Evolutionary conservation across 73 alveolate genomes (phyloP).

Genomic region (Tetrahymena elliotti): DNA sequence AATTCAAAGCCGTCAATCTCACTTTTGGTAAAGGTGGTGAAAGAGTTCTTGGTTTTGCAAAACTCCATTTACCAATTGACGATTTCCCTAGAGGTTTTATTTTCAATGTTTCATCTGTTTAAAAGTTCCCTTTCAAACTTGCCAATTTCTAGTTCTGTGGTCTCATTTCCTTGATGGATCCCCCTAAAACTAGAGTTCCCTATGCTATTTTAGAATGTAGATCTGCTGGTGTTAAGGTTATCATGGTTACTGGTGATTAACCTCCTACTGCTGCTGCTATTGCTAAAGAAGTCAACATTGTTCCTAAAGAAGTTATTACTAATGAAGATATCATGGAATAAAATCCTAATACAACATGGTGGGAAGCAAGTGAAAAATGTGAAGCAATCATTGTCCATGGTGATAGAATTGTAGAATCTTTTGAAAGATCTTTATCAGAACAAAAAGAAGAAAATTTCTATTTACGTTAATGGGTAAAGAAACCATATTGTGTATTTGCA

Average conservation of each 20-base stretch:
- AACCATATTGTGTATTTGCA: slow-evolving; percentile 84
- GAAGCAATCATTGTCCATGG: slow-evolving; percentile 79
- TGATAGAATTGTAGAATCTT: slow-evolving; percentile 51
- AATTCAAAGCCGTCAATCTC: slow-evolving; percentile 49
- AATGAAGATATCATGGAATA: slow-evolving; percentile 46
- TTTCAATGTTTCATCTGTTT: slow-evolving; percentile 45
- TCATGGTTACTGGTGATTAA: slow-evolving; percentile 94
- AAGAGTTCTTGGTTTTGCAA: slow-evolving; percentile 71
- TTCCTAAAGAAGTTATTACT: slow-evolving; percentile 48
- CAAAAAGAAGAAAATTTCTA: slow-evolving; percentile 61
- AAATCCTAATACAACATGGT: slow-evolving; percentile 46
- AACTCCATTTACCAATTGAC: slow-evolving; percentile 36
- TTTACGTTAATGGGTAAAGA: slow-evolving; percentile 70
- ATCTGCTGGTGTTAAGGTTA: slow-evolving; percentile 91
- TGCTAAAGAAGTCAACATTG: slow-evolving; percentile 62
- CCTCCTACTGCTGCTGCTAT: slow-evolving; percentile 94
- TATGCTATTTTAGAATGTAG: slow-evolving; percentile 68
- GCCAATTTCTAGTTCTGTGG: slow-evolving; percentile 79
- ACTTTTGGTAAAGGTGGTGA: slow-evolving; percentile 65
- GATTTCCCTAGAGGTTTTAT: slow-evolving; percentile 33
- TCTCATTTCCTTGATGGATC: slow-evolving; percentile 89
- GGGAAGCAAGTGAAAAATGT: slow-evolving; percentile 54
- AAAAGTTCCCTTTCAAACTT: slow-evolving; percentile 59
- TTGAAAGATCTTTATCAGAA: slow-evolving; percentile 42
- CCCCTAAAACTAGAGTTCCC: slow-evolving; percentile 88